Conservation (phyloP, 768 basidiomycete species). For the Panellus pusillus region DNA sequence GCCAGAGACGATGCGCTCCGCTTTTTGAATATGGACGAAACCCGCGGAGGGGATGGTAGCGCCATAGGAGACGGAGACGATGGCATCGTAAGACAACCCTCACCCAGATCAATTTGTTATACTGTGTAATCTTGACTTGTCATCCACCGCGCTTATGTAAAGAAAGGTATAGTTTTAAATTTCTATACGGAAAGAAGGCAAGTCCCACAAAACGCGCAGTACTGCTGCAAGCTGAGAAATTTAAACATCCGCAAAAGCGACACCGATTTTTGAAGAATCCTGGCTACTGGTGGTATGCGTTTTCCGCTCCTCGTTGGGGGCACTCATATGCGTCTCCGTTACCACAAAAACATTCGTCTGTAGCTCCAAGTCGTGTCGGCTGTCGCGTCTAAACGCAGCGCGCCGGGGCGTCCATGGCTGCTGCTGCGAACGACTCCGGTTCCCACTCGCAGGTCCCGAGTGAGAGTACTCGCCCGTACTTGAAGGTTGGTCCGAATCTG, state of each 20-base stretch:
- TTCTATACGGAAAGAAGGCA: too few species aligned
- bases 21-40: slow-evolving; percentile 52
- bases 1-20: slow-evolving; percentile 30
- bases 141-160: too few species aligned
- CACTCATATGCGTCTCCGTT: slow-evolving; percentile 11
- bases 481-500: slow-evolving; percentile 1
- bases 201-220: too few species aligned
- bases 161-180: too few species aligned
- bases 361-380: slow-evolving; percentile 9
- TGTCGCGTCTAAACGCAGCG: not conserved
- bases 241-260: too few species aligned
- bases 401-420: not conserved
- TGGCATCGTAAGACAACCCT: not conserved
- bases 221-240: too few species aligned
- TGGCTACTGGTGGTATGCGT: not conserved
- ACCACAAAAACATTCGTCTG: slow-evolving; percentile 12
- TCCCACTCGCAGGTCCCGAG: not conserved
- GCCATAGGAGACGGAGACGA: slow-evolving; percentile 47
- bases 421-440: not conserved
- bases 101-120: not conserved
- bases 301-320: not conserved
- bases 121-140: too few species aligned
- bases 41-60: slow-evolving; percentile 38
- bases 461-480: slow-evolving; percentile 11
- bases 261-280: not conserved